Percentiles rank a stretch among this genome's conserved stretches.
phyloP scores from a whole-genome alignment of 148 eudicot species.

The Diospyros lotus region DNA sequence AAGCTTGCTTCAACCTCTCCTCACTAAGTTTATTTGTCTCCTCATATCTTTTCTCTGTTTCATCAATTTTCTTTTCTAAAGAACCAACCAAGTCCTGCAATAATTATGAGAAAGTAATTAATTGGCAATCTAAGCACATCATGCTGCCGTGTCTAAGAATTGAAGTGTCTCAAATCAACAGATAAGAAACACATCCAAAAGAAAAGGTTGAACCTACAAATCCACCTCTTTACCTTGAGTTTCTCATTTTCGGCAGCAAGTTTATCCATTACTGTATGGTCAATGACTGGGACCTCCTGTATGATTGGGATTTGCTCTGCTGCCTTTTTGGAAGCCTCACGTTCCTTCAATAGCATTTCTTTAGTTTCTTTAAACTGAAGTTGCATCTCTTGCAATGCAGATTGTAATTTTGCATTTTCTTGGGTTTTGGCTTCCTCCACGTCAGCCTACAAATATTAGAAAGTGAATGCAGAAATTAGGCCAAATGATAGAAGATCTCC shows the following conservation, averaged over 20 bases:
- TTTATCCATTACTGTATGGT: conserved; percentile 61
- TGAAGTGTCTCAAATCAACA: not conserved
- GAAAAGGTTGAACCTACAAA: conserved; percentile 1
- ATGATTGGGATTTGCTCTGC: conserved; percentile 65
- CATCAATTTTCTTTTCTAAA: conserved; percentile 75
- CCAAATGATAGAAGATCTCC: not conserved
- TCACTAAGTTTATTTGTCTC: conserved; percentile 88
- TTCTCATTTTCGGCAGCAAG: conserved; percentile 82
- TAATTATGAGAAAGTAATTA: conserved; percentile 4
- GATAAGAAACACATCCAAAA: not conserved
- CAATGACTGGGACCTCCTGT: conserved; percentile 84
- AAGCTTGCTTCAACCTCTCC: conserved; percentile 88
- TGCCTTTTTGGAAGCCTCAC: conserved; percentile 57
- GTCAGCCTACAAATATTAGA: conserved; percentile 55
- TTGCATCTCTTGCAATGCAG: conserved; percentile 69
- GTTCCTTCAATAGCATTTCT: conserved; percentile 64
- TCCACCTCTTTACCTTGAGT: conserved; percentile 59
- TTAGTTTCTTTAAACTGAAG: conserved; percentile 70
- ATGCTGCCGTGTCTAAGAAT: not conserved
- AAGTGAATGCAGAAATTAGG: not conserved
- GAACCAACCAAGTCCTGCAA: conserved; percentile 76
- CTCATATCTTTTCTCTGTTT: conserved; percentile 85
- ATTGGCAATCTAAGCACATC: not conserved
- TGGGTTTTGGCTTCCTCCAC: conserved; percentile 86
- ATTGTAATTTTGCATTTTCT: conserved; percentile 76